Base-by-base conservation (phyloP, 208 protist species). In the Trichomonas tenax region DNA sequence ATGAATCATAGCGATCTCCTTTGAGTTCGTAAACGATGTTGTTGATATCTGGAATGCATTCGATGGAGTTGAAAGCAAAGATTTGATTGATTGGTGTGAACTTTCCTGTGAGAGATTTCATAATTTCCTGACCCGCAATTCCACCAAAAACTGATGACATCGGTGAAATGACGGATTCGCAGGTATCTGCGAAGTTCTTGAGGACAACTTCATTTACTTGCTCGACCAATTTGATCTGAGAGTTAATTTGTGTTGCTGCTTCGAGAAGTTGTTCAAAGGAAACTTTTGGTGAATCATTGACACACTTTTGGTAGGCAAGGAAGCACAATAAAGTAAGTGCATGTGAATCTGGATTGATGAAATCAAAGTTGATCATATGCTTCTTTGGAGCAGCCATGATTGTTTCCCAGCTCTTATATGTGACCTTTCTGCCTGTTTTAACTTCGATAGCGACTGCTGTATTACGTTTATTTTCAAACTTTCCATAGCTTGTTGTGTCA, bases 1-100 rank as follows among this genome's bases (percentile, higher is more conserved):
- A 98, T 9, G 97, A 97, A 96, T 99, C 98, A 97, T 99, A 99
- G 38, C 99, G 96, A 51, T 97, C 96, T 0, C 86, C 40, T n/a
- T 97, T 96, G 82, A 48, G 48, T 34, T 40, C 36, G 41, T 84
- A 96, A 21, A 38, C 14, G 21, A 63, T 40, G 10, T 88, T 49
- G 95, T 63, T n/a, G 15, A 34, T 82, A 4, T 34, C 36, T 26
- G 96, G 86, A 38, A 96, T 10, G 14, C 58, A 38, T 41, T 95
- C 84, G 1, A 44, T 46, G n/a, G 34, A 96, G 2, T n/a, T 46
- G 0, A 96, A 23, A 36, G 34, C 41, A 14, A 96, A 0, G 48
- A 96, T 46, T 96, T 98, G 98, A 14, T 96, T 46, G 44, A 98
- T 15, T 45, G 98, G 98, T 26, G 49, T 97, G 82, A 98, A 98